Percentiles rank a stretch among this genome's conserved stretches.
phyloP scores from a whole-genome alignment of 495 filamentous ascomycete species.

The Penicillium coffeae region DNA sequence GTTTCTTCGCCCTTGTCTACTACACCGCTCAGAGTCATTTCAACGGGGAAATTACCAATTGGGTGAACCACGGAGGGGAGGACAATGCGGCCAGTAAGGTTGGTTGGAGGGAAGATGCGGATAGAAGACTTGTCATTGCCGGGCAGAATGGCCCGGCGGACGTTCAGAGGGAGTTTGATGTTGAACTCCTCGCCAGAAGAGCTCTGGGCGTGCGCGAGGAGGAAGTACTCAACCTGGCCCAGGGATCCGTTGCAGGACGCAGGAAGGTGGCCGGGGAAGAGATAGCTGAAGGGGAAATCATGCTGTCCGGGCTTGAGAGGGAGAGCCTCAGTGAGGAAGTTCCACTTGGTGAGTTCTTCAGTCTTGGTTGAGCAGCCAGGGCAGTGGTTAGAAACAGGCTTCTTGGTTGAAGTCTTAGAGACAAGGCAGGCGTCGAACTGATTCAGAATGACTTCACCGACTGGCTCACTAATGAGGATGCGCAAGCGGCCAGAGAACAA shows the following conservation, averaged over 20 bases:
- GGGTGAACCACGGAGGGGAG: slow-evolving; percentile 82
- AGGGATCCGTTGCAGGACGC: slow-evolving; percentile 72
- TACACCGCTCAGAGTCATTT: slow-evolving; percentile 76
- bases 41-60: slow-evolving; percentile 74
- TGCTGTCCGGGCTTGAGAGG: slow-evolving; percentile 62
- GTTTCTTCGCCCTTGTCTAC: slow-evolving; percentile 58
- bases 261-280: slow-evolving; percentile 83
- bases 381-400: slow-evolving; percentile 75
- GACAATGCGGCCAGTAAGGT: slow-evolving; percentile 76
- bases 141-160: slow-evolving; percentile 74
- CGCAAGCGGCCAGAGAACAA: slow-evolving; percentile 82
- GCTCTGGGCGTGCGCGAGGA: slow-evolving; percentile 65
- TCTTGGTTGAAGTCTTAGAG: slow-evolving; percentile 66
- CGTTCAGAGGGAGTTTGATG: slow-evolving; percentile 58
- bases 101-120: slow-evolving; percentile 94
- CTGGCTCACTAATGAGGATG: slow-evolving; percentile 61
- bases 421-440: slow-evolving; percentile 65
- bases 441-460: slow-evolving; percentile 55
- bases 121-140: slow-evolving; percentile 71
- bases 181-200: slow-evolving; percentile 60
- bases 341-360: slow-evolving; percentile 74
- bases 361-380: slow-evolving; percentile 63
- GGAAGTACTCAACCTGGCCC: slow-evolving; percentile 70
- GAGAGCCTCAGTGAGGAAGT: slow-evolving; percentile 65
- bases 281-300: slow-evolving; percentile 85